phyloP scores from a whole-genome alignment of 192 early-diverging fungal genomes.

The Backusella sp. region DNA sequence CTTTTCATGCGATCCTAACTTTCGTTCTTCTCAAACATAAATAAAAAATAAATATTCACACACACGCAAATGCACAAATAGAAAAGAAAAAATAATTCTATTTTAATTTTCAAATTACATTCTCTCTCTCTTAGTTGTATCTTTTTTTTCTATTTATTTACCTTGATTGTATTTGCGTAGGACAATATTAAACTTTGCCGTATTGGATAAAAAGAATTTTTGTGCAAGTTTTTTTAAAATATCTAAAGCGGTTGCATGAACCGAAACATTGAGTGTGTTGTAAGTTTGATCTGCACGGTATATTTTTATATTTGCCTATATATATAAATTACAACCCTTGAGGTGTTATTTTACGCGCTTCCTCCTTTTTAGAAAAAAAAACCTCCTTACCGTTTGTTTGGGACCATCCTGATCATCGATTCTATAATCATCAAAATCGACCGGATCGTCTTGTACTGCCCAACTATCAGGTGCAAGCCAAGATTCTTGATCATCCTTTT shows the following conservation, averaged over 20 bases:
- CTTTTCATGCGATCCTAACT: conserved; percentile 64
- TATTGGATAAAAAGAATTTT: conserved; percentile 81
- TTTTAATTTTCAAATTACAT: neutral
- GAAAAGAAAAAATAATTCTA: neutral
- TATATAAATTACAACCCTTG: neutral
- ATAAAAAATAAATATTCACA: neutral
- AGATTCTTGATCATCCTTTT: conserved; percentile 3
- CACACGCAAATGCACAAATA: neutral
- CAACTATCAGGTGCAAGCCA: conserved; percentile 74
- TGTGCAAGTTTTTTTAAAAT: conserved; percentile 70
- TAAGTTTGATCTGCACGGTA: conserved; percentile 80
- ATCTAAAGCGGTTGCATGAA: conserved; percentile 70
- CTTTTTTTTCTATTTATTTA: neutral
- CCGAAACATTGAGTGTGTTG: conserved; percentile 68
- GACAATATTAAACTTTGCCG: conserved; percentile 33
- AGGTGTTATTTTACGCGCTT: neutral
- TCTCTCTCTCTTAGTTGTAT: neutral
- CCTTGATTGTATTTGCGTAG: conserved; percentile 22
- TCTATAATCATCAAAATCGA: conserved; percentile 35
- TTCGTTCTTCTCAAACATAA: conserved; percentile 57
- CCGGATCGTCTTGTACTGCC: conserved; percentile 51
- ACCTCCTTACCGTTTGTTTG: conserved; percentile 1
- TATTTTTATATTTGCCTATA: conserved; percentile 65
- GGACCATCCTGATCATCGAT: conserved; percentile 20
- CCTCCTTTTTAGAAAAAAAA: neutral